A percentile compares a stretch with the other conserved stretches of the same genome.
These are phyloP conservation scores for Nannizzia gypsea DNA, from an alignment of 2,329 filamentous ascomycete genomes.

Conservation along the genomic window DNA sequence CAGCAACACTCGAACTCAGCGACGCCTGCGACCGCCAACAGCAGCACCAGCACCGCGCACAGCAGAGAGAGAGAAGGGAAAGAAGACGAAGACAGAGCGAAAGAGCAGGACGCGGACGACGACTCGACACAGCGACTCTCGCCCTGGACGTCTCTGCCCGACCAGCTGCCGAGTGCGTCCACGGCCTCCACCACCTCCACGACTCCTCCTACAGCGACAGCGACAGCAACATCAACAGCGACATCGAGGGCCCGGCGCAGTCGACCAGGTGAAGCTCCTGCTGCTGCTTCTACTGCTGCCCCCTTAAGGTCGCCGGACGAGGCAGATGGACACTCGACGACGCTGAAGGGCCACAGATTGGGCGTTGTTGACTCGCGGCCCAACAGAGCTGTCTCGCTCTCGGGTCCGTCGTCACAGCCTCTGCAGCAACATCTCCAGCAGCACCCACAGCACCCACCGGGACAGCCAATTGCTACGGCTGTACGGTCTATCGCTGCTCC, in stretches of 20 bases:
- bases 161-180: background rate
- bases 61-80: no score
- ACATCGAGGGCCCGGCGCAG: background rate
- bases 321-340: background rate
- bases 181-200: background rate
- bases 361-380: background rate
- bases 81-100: no score
- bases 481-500: background rate
- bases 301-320: background rate
- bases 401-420: background rate
- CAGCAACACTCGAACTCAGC: no score
- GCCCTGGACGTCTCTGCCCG: background rate
- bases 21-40: no score
- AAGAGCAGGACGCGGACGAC: no score
- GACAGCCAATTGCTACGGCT: background rate
- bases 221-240: background rate
- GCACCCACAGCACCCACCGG: background rate
- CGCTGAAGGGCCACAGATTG: background rate
- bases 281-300: no score
- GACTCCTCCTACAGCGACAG: slow-evolving; percentile 6
- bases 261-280: background rate
- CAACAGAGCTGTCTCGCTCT: background rate
- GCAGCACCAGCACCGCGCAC: no score
- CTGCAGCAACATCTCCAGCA: background rate
- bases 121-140: background rate